Conservation (phyloP, 1,284 basidiomycete genomes). For the Ganoderma meredithae region DNA sequence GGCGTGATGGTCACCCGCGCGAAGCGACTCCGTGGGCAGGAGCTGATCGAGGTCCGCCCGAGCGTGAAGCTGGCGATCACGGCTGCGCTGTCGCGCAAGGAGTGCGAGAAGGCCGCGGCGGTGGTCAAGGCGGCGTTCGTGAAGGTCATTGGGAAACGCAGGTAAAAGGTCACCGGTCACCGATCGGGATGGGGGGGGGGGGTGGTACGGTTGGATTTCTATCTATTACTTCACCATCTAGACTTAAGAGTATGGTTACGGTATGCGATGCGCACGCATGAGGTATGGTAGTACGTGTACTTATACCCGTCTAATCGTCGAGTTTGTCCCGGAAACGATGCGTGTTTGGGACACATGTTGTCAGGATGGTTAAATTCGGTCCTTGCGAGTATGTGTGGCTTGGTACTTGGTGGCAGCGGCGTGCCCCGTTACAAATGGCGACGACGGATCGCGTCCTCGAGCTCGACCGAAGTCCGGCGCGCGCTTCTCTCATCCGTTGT, state of each 20-base stretch:
- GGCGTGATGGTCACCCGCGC: conserved; percentile 87
- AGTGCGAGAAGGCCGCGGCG: conserved; percentile 87
- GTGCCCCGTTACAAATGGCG: too few species aligned
- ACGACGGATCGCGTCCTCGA: too few species aligned
- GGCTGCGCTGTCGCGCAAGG: conserved; percentile 84
- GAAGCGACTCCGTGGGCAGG: conserved; percentile 83
- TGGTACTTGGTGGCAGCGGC: too few species aligned
- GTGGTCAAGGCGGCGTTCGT: conserved; percentile 79
- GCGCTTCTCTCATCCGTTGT: too few species aligned
- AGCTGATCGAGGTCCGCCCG: conserved; percentile 84
- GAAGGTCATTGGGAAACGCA: conserved; percentile 68
- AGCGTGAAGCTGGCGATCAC: conserved; percentile 87
- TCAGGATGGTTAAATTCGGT: too few species aligned
- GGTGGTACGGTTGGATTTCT: not conserved
- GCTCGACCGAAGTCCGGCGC: too few species aligned
- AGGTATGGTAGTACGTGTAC: not conserved
- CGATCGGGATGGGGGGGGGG: not conserved
- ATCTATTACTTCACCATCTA: not conserved
- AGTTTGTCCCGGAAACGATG: not conserved
- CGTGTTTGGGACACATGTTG: too few species aligned
- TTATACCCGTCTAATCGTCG: conserved; percentile 6
- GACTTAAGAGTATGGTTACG: not conserved
- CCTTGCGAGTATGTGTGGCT: too few species aligned
- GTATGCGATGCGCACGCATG: conserved; percentile 5
- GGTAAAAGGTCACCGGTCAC: conserved; percentile 36